Percentiles rank a stretch among this genome's conserved stretches.
Conservation (phyloP, 495 filamentous ascomycete species). For the Penicillium desertorum region DNA sequence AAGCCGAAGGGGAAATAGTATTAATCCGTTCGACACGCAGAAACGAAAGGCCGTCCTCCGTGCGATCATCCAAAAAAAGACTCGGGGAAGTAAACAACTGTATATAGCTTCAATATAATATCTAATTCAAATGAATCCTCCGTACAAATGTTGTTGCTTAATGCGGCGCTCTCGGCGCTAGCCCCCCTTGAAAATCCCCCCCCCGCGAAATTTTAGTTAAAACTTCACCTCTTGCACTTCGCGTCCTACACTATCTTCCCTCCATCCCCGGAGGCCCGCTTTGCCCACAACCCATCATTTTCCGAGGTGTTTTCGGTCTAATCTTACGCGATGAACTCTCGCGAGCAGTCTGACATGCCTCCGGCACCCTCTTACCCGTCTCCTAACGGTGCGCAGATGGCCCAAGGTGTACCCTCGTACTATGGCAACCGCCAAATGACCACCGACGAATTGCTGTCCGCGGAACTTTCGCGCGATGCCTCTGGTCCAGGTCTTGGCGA, state of each 20-base stretch:
- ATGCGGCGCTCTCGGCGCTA: constrained; percentile 41
- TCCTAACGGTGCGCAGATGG: constrained; percentile 51
- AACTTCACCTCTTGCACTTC: constrained; percentile 41
- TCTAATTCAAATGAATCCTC: constrained; percentile 10
- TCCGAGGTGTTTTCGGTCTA: constrained; percentile 11
- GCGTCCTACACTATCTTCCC: constrained; percentile 36
- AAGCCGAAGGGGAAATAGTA: constrained; percentile 47
- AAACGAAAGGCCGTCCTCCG: constrained; percentile 51
- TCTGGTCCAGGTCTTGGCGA: constrained; percentile 44
- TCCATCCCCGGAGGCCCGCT: constrained; percentile 34
- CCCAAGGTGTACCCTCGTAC: constrained; percentile 48
- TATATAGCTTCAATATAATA: constrained; percentile 12
- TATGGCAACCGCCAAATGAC: constrained; percentile 50
- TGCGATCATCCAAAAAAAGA: constrained; percentile 43
- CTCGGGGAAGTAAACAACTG: constrained; percentile 18
- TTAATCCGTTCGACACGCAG: constrained; percentile 53
- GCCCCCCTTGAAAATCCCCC: constrained; percentile 40
- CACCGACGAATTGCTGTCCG: constrained; percentile 47
- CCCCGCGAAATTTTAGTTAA: constrained; percentile 45
- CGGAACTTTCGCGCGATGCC: constrained; percentile 48
- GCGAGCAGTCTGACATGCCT: constrained; percentile 51
- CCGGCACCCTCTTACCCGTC: constrained; percentile 49
- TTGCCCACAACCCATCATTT: constrained; percentile 19
- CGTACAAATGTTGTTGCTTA: constrained; percentile 37
- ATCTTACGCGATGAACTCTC: constrained; percentile 41